A percentile compares a stretch with the other conserved stretches of the same genome.
Conservation (phyloP, 805 yeast genomes). For the Yamadazyma sp. region DNA sequence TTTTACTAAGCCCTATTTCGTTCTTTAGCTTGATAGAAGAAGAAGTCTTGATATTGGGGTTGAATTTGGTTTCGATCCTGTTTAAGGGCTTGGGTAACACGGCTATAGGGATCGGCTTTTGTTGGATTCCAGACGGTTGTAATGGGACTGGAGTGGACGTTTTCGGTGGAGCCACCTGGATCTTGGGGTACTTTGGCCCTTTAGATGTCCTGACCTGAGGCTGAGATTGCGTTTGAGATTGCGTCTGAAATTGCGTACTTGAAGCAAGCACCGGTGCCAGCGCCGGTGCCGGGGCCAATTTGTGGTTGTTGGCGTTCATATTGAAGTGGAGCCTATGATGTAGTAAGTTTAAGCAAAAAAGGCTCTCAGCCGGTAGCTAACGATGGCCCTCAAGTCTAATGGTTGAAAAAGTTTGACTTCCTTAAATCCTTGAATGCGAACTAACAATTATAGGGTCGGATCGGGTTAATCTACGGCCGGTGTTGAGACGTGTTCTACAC, state of each 20-base stretch:
- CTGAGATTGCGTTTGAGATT: background rate
- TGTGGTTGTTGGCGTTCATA: conserved; percentile 7
- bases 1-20: conserved; percentile 38
- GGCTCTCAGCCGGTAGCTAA: no score
- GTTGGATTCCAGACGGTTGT: conserved; percentile 6
- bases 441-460: no score
- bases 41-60: conserved; percentile 20
- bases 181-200: conserved; percentile 28
- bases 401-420: conserved; percentile 4
- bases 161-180: conserved; percentile 15
- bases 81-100: conserved; percentile 27
- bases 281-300: conserved; percentile 1
- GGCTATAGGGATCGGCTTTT: conserved; percentile 32
- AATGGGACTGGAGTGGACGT: conserved; percentile 36
- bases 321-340: no score
- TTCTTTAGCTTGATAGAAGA: conserved; percentile 14
- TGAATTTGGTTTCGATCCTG: conserved; percentile 19
- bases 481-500: no score
- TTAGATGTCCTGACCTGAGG: background rate
- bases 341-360: background rate
- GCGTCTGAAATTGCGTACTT: conserved; percentile 1
- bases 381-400: no score
- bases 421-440: no score
- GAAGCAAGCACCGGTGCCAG: no score
- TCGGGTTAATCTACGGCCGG: no score